Evolutionary conservation across 306 rosid genomes (phyloP), one percentile per base, ranked within the genome.

Genomic region (Quercus agrifolia): DNA sequence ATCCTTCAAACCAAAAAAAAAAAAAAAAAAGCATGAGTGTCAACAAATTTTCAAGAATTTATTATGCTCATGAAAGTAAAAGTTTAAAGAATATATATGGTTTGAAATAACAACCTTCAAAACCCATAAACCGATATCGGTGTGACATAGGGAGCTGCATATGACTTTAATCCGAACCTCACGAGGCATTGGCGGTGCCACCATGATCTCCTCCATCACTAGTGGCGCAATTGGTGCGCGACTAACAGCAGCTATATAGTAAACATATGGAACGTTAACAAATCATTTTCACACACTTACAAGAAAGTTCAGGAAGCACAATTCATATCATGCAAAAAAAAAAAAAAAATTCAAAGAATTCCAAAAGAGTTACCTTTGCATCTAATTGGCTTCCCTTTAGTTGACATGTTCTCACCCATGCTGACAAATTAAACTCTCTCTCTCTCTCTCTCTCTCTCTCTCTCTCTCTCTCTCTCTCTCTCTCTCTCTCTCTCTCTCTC

Each of bases 131-230:
- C 69, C 81, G 78, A 94, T 9, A 79, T 94, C 99, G 0, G 92
- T 94, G 62, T 90, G 86, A 78, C 97, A 94, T 1, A 94, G 88
- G 68, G 95, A 92, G 4, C 92, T 88, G 51, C 94, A 92, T 55
- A 91, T 73, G 71, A 92, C 77, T 55, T 90, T 89, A 81, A 94
- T 86, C 74, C 97, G 81, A 49, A 68, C 95, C 83, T 92, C 99
- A 38, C 44, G 86, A 35, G 93, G 80, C 97, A 90, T 83, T 3
- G 97, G 97, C 15, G 97, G 93, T 2, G 95, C 97, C 71, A 94
- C 97, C 1, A 85, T 67, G 18, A 94, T 79, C 78, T 94, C 93
- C 80, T 94, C 98, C 0, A 90, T 85, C 61, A 59, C 84, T 11
- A 92, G 75, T 5, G 97, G 88, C 72, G 89, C 91, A 0, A 92